These are phyloP conservation scores for Lachnellula hyalina DNA, from an alignment of 2,329 filamentous ascomycete species.

Conservation along the genomic window DNA sequence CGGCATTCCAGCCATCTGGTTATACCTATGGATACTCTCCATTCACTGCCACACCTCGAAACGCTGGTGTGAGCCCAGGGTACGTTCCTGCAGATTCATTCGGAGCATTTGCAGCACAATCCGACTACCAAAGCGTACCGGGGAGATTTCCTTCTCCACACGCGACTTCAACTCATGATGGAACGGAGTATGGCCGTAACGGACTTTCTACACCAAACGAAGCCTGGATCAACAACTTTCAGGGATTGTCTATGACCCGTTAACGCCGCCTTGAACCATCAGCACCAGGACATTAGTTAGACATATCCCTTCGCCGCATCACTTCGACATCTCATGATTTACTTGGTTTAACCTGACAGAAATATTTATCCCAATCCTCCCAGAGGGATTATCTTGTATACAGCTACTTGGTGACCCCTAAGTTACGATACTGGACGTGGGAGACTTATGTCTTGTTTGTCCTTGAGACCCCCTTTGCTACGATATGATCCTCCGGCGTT, in stretches of 20 bases:
- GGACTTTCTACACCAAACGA: slow-evolving; percentile 33
- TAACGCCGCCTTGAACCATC: slow-evolving; percentile 7
- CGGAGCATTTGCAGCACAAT: slow-evolving; percentile 36
- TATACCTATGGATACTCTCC: slow-evolving; percentile 40
- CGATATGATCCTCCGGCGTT: not conserved
- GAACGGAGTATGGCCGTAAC: slow-evolving; percentile 37
- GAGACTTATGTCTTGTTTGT: not conserved
- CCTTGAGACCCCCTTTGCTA: not conserved
- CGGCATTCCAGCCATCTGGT: slow-evolving; percentile 35
- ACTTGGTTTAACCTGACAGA: not conserved
- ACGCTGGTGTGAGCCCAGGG: slow-evolving; percentile 26
- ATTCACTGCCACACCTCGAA: slow-evolving; percentile 38
- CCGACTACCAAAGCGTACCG: slow-evolving; percentile 44
- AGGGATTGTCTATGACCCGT: slow-evolving; percentile 61
- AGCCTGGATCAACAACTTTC: slow-evolving; percentile 60
- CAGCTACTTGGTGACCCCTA: not conserved
- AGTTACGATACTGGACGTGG: not conserved
- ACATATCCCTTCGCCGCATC: not conserved
- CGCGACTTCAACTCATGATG: slow-evolving; percentile 33
- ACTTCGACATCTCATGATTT: not conserved
- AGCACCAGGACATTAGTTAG: not conserved
- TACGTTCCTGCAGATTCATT: slow-evolving; percentile 43
- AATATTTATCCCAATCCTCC: not conserved
- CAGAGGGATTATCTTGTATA: not conserved
- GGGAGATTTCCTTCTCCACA: slow-evolving; percentile 42